A percentile compares a stretch with the other conserved stretches of the same genome.
Conservation (phyloP, 176 grass and related monocot genomes). For the Juncus inflexus region DNA sequence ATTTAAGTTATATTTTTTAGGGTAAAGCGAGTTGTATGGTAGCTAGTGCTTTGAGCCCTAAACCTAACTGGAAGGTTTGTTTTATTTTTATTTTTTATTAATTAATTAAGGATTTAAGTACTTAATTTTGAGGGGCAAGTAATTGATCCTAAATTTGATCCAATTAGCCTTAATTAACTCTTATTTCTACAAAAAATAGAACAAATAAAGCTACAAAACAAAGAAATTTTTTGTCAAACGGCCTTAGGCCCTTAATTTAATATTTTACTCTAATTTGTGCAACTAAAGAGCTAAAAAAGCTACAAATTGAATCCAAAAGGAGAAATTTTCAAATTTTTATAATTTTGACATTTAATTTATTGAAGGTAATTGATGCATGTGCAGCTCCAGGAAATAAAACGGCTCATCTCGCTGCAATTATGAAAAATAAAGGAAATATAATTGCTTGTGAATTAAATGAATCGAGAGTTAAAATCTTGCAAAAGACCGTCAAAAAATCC, state of each 20-base stretch:
- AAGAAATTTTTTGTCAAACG: too few species aligned
- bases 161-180: too few species aligned
- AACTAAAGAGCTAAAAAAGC: too few species aligned
- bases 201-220: too few species aligned
- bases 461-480: conserved; percentile 64
- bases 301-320: too few species aligned
- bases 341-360: background rate
- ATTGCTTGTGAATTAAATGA: conserved; percentile 82
- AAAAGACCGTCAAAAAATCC: conserved; percentile 72
- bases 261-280: too few species aligned
- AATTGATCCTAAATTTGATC: too few species aligned
- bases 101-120: conserved; percentile 5
- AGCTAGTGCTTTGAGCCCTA: conserved; percentile 66
- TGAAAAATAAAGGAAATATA: conserved; percentile 82
- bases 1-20: conserved; percentile 29
- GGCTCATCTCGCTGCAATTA: conserved; percentile 74
- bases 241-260: too few species aligned
- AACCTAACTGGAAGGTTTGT: conserved; percentile 86
- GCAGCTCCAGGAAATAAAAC: conserved; percentile 99
- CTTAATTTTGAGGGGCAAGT: background rate
- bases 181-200: too few species aligned
- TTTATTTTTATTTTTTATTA: background rate
- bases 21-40: conserved; percentile 96
- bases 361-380: conserved; percentile 99
- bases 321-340: too few species aligned